These are phyloP conservation scores for Haberlea rhodopensis DNA, from an alignment of 257 asterid genomes.

Conservation along the genomic window DNA sequence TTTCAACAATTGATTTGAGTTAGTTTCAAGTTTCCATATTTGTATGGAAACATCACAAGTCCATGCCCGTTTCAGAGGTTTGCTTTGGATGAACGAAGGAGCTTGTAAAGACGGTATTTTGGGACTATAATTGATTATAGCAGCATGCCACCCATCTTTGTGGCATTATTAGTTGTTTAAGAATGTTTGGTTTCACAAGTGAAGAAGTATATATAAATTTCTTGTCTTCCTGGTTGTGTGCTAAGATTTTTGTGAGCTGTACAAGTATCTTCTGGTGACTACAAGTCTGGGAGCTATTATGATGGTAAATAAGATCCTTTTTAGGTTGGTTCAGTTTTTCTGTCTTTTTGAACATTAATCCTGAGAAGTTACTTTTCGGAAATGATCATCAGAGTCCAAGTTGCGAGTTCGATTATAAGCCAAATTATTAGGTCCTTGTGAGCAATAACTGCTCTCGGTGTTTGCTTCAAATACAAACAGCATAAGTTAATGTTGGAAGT, in stretches of 20 bases:
- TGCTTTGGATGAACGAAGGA: conserved; percentile 23
- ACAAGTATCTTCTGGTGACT: not conserved
- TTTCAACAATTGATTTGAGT: conserved; percentile 14
- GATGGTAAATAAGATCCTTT: not conserved
- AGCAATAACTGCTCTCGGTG: not conserved
- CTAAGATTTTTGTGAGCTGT: not conserved
- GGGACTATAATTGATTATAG: conserved; percentile 14
- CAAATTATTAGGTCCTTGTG: not conserved
- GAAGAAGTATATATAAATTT: conserved; percentile 8
- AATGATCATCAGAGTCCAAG: too few species aligned
- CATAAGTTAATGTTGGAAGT: too few species aligned
- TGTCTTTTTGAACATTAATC: not conserved
- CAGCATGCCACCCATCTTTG: conserved; percentile 7
- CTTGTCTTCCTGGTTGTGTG: conserved; percentile 2
- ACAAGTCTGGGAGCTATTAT: not conserved
- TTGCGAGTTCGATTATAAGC: not conserved
- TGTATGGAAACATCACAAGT: conserved; percentile 6
- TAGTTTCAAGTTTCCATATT: not conserved
- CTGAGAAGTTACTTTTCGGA: not conserved
- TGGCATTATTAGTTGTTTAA: not conserved
- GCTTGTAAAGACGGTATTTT: conserved; percentile 33
- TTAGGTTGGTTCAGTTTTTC: not conserved
- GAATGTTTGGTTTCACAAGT: conserved; percentile 11
- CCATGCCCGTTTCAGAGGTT: conserved; percentile 2
- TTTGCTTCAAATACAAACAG: not conserved